Base-by-base conservation (phyloP, 306 rosid species). In the Adenanthera pavonina region DNA sequence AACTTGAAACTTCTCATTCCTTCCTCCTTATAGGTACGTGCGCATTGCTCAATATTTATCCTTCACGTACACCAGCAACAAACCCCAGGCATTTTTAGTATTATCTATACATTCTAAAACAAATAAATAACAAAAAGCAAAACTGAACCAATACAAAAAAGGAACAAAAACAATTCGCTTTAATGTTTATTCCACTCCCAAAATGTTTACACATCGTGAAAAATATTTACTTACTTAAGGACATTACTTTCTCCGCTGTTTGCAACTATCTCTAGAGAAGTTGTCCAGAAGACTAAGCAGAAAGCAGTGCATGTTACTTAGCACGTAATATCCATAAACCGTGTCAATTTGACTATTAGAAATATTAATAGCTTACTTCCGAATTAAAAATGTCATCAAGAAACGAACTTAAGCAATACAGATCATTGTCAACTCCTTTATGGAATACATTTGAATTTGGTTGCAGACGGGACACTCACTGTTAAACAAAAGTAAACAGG, bases 251-350 rank as follows among this genome's bases (percentile, higher is more conserved):
- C 17, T 17, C 66, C 30, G 44, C 17, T 53, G 66, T 30, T 60
- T 4, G 49, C 44, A 40, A 74, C 67, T 35, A 74, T 53, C 44
- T 53, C 20, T 11, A 15, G 44, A 52, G 13, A 51, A 34, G 66
- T 52, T 36, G 30, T 34, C 40, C 8, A 19, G 51, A 52, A 47
- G 60, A 36, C 48, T 38, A 67, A 69, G 40, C 33, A 54, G 34
- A 47, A 54, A 82, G 41, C 54, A n/a, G 34, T 60, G 61, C 74
- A 83, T 67, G 51, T 20, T 25, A 1, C 30, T 25, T 69, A 44
- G 47, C 48, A 61, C 30, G 16, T 54, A 13, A 69, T 10, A 65
- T 34, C 68, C 48, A 35, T 12, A 38, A n/a, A 54, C 40, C 25
- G 4, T 30, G 53, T 34, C 70, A 59, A 40, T 16, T 16, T 66